Percentiles rank a stretch among this genome's conserved stretches.
Conservation (phyloP, 176 grass and related monocot species). For the Alopecurus myosuroides region DNA sequence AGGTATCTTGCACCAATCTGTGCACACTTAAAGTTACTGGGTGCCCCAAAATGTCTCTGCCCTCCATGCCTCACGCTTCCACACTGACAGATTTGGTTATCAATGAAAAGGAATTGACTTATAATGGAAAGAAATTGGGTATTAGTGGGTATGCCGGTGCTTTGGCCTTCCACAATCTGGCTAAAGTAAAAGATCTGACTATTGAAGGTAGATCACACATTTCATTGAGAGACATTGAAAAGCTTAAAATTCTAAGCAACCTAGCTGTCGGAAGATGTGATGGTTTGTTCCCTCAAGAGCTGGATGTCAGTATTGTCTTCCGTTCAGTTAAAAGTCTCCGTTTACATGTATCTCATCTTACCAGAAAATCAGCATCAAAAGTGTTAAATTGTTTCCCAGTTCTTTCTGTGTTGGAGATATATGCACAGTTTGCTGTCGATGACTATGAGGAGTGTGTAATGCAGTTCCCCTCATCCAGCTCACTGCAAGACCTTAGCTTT, state of each 20-base stretch:
- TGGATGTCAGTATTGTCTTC: not conserved
- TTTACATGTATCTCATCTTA: not conserved
- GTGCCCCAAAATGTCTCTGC: too few species aligned
- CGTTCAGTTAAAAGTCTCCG: not conserved
- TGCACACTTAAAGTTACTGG: too few species aligned
- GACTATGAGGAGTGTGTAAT: too few species aligned
- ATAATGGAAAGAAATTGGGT: not conserved
- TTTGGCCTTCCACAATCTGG: conserved; percentile 5
- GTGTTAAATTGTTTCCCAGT: not conserved
- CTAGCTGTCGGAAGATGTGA: not conserved
- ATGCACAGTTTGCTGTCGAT: too few species aligned
- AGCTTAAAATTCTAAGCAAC: not conserved
- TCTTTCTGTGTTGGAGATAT: not conserved
- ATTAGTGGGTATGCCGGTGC: not conserved
- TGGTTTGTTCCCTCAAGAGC: not conserved
- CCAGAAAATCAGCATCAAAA: not conserved
- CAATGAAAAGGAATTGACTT: not conserved
- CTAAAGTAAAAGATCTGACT: not conserved
- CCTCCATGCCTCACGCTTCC: too few species aligned
- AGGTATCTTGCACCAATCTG: too few species aligned
- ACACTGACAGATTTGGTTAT: not conserved
- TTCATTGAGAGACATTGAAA: not conserved
- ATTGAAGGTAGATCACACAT: not conserved
- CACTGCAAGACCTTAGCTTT: too few species aligned
- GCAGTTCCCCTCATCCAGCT: not conserved